Evolutionary conservation across 768 basidiomycete species (phyloP).

Genomic region (Ramaria rubella): DNA sequence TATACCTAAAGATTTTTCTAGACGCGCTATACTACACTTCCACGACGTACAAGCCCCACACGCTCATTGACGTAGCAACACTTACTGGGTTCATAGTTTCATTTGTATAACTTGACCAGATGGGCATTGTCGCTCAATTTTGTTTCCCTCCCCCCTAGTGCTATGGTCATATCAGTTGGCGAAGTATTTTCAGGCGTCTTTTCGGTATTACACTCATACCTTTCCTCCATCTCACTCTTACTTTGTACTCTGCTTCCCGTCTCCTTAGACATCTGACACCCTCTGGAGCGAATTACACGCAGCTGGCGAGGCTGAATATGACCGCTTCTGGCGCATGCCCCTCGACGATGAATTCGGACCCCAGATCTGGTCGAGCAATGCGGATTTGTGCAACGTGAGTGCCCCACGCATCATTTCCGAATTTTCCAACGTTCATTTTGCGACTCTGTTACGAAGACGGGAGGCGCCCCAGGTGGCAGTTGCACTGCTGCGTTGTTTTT

Average conservation of each 20-base stretch:
- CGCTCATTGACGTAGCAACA: slow-evolving; percentile 82
- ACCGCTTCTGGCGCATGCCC: slow-evolving; percentile 88
- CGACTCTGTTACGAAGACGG: slow-evolving; percentile 41
- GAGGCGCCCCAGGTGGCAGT: slow-evolving; percentile 65
- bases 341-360: slow-evolving; percentile 74
- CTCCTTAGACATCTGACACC: slow-evolving; percentile 54
- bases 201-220: slow-evolving; percentile 38
- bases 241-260: neutral
- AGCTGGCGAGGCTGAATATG: slow-evolving; percentile 70
- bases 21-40: slow-evolving; percentile 84
- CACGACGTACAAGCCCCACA: slow-evolving; percentile 71
- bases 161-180: slow-evolving; percentile 67
- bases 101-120: neutral
- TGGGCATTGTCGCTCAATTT: neutral
- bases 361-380: slow-evolving; percentile 72
- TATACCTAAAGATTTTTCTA: slow-evolving; percentile 15
- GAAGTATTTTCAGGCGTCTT: slow-evolving; percentile 75
- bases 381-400: slow-evolving; percentile 72
- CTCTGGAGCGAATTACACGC: slow-evolving; percentile 65
- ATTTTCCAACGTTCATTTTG: slow-evolving; percentile 2
- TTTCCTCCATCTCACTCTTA: neutral
- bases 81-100: slow-evolving; percentile 54
- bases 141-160: slow-evolving; percentile 37
- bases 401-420: neutral
- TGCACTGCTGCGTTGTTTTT: slow-evolving; percentile 86